Conservation (phyloP, 2,329 filamentous ascomycete genomes). For the Orbilia brochopaga region DNA sequence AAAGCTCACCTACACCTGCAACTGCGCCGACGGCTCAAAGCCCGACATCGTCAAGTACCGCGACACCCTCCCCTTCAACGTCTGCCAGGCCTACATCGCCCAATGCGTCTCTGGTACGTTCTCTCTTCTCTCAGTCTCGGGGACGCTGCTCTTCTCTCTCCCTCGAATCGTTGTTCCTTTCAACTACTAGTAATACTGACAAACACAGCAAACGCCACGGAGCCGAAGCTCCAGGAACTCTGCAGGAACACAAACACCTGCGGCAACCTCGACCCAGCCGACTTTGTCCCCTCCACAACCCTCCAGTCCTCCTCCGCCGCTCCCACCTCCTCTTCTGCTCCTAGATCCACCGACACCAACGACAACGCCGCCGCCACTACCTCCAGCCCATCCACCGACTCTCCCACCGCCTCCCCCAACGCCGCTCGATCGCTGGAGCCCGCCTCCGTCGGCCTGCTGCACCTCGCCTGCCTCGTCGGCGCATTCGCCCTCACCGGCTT, state of each 20-base stretch:
- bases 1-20: constrained; percentile 14
- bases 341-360: background rate
- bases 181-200: background rate
- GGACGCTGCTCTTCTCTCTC: no score
- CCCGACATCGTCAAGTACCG: constrained; percentile 37
- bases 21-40: constrained; percentile 35
- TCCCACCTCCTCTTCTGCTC: constrained; percentile 3
- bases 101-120: constrained; percentile 43
- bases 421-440: constrained; percentile 17
- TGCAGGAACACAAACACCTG: constrained; percentile 48
- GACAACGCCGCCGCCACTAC: constrained; percentile 11
- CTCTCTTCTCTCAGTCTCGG: background rate
- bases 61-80: constrained; percentile 43
- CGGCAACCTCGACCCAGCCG: constrained; percentile 37
- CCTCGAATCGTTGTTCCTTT: background rate
- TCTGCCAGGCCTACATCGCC: constrained; percentile 45
- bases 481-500: constrained; percentile 34
- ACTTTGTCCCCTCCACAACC: constrained; percentile 37
- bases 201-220: constrained; percentile 34
- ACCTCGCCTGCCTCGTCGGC: constrained; percentile 21
- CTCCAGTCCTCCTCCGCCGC: constrained; percentile 10
- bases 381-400: background rate
- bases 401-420: constrained; percentile 26
- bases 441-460: constrained; percentile 14
- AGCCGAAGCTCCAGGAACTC: constrained; percentile 33